Evolutionary conservation across 106 monocot genomes (phyloP).

Genomic region (Hemerocallis citrina): DNA sequence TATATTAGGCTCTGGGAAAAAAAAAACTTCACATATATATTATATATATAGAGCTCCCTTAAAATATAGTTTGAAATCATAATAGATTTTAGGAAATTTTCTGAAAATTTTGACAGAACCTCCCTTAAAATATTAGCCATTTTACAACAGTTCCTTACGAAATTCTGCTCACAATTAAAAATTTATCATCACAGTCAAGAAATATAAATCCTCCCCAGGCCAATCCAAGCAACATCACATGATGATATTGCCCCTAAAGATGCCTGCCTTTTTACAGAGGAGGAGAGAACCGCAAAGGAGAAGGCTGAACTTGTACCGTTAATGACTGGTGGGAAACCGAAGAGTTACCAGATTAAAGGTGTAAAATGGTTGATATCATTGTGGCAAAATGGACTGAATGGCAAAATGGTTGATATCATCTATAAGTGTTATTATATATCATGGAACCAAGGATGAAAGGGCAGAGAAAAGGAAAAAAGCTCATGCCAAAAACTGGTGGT

Average conservation of each 20-base stretch:
- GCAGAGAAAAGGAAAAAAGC: slow-evolving; percentile 43
- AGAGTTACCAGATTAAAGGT: slow-evolving; percentile 81
- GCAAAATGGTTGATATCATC: slow-evolving; percentile 90
- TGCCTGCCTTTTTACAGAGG: slow-evolving; percentile 47
- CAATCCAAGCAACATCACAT: slow-evolving; percentile 66
- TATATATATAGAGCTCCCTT: no score
- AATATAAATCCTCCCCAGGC: no score
- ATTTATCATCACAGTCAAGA: no score
- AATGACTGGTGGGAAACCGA: slow-evolving; percentile 82
- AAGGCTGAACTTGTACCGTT: slow-evolving; percentile 67
- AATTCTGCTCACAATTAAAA: no score
- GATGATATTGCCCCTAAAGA: slow-evolving; percentile 43
- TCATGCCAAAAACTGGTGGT: slow-evolving; percentile 54
- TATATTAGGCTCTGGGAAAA: no score
- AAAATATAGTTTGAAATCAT: no score
- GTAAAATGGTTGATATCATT: slow-evolving; percentile 89
- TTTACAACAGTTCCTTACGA: no score
- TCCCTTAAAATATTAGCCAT: no score
- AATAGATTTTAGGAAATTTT: no score
- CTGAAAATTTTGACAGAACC: no score
- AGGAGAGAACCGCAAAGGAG: slow-evolving; percentile 56
- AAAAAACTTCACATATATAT: no score
- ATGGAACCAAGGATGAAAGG: slow-evolving; percentile 64
- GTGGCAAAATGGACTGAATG: slow-evolving; percentile 95
- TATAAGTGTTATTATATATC: slow-evolving; percentile 61